Percentiles rank a stretch among this genome's conserved stretches.
phyloP scores from a whole-genome alignment of 164 flowering plant genomes.

The Magnolia changhungtana region DNA sequence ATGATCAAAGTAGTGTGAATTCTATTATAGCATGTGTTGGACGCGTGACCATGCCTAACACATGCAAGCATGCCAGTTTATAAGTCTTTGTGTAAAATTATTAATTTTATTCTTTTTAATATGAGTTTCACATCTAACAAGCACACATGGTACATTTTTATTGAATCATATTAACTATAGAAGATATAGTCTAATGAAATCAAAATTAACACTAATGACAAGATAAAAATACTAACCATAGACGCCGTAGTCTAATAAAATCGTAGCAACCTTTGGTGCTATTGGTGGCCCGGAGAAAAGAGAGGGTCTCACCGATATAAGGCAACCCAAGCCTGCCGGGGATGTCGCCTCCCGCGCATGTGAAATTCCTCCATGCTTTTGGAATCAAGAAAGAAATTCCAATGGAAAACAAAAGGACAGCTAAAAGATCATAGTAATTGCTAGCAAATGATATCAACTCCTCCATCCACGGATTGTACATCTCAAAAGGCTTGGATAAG shows the following conservation, averaged over 20 bases:
- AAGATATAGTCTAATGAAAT: too few species aligned
- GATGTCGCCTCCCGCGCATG: conserved; percentile 8
- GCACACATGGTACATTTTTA: too few species aligned
- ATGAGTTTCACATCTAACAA: too few species aligned
- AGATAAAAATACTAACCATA: conserved; percentile 20
- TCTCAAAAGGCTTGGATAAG: not conserved
- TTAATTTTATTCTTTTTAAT: too few species aligned
- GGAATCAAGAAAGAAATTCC: conserved; percentile 6
- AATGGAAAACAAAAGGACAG: conserved; percentile 13
- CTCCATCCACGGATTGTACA: conserved; percentile 16
- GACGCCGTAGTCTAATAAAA: conserved; percentile 39
- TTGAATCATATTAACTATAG: too few species aligned
- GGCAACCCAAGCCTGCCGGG: conserved; percentile 45
- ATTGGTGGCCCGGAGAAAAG: conserved; percentile 40
- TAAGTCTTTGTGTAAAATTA: too few species aligned
- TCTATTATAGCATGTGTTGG: too few species aligned
- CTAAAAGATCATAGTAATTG: conserved; percentile 10
- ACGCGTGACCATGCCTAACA: too few species aligned
- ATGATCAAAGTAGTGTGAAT: too few species aligned
- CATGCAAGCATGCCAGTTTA: too few species aligned
- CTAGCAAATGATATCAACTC: conserved; percentile 16
- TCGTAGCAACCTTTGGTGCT: conserved; percentile 46
- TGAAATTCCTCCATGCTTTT: conserved; percentile 5
- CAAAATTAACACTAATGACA: not conserved
- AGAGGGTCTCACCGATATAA: conserved; percentile 41